A percentile compares a stretch with the other conserved stretches of the same genome.
These are phyloP conservation scores for Pythium coloratum DNA, from an alignment of 352 stramenopile genomes.

Conservation along the genomic window DNA sequence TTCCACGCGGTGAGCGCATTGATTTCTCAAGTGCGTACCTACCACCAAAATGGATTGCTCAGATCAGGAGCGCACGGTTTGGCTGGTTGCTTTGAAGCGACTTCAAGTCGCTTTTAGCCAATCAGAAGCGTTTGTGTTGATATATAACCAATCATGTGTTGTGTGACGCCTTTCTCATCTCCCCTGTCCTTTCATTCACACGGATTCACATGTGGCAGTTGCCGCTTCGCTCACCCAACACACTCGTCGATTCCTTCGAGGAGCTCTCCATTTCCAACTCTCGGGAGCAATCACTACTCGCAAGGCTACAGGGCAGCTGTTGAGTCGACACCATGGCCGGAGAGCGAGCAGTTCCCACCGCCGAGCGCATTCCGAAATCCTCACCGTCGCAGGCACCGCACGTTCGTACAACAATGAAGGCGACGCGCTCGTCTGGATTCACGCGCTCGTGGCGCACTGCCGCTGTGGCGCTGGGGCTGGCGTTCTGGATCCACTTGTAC, in stretches of 20 bases:
- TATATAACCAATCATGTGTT: constrained; percentile 1
- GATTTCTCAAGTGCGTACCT: too few relatives aligned
- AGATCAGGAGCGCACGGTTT: too few relatives aligned
- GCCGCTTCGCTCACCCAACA: too few relatives aligned
- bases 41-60: not conserved
- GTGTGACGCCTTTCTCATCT: not conserved
- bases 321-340: not conserved
- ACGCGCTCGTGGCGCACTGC: constrained; percentile 9
- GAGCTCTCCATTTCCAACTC: not conserved
- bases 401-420: constrained; percentile 4
- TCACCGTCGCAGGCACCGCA: not conserved
- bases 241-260: too few relatives aligned
- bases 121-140: too few relatives aligned
- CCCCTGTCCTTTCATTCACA: not conserved
- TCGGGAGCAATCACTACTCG: not conserved
- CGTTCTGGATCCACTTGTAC: constrained; percentile 21
- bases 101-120: not conserved
- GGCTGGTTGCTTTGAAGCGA: too few relatives aligned
- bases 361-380: not conserved
- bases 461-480: constrained; percentile 12
- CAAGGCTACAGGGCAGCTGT: not conserved
- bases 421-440: not conserved
- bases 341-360: not conserved
- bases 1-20: not conserved
- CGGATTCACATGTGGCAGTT: constrained; percentile 3